Percentiles rank a stretch among this genome's conserved stretches.
These are phyloP conservation scores for Pseudocohnilembus persalinus DNA, from an alignment of 169 alveolate genomes.

Conservation along the genomic window DNA sequence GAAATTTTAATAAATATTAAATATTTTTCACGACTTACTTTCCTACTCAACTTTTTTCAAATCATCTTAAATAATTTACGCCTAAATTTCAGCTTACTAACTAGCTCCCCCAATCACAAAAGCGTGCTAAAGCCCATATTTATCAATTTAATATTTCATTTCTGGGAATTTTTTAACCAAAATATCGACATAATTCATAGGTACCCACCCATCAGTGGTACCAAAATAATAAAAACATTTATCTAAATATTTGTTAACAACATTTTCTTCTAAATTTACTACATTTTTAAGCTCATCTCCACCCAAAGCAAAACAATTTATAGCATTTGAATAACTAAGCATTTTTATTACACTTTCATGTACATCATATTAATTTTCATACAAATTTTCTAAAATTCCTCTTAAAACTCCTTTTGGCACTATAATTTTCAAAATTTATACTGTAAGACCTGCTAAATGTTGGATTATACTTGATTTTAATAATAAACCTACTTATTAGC, in stretches of 20 bases:
- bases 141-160: not conserved
- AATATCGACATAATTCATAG: not conserved
- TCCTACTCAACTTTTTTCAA: no score
- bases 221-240: not conserved
- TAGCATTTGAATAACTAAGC: not conserved
- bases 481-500: not conserved
- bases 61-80: not conserved
- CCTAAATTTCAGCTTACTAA: not conserved
- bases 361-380: not conserved
- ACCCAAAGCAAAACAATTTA: not conserved
- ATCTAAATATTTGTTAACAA: no score
- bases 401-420: not conserved
- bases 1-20: no score
- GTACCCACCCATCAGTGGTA: not conserved
- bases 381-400: not conserved
- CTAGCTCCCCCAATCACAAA: not conserved
- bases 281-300: not conserved
- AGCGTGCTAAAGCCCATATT: not conserved
- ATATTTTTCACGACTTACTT: no score
- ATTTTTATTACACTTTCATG: not conserved
- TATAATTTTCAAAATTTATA: no score
- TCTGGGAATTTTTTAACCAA: not conserved
- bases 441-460: not conserved
- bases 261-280: not conserved
- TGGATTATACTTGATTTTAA: not conserved